Evolutionary conservation across 192 early-diverging fungal species (phyloP), one percentile per base, ranked within the genome.

Genomic region (Kickxella alabastrina): DNA sequence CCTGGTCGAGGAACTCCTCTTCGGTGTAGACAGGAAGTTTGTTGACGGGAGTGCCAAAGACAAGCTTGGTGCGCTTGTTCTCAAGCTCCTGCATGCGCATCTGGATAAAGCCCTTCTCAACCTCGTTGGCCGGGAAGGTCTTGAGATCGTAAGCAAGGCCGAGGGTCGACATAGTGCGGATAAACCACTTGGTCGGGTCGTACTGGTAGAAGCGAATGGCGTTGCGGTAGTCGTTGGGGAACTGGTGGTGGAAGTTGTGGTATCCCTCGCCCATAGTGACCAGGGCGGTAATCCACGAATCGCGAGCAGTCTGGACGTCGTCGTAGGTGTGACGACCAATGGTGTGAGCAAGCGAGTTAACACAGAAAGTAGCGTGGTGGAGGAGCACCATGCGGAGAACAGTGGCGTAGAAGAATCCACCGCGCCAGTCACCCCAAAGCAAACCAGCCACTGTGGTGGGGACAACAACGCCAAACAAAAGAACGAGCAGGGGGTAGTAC

Each of bases 171-270:
- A 67, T 63, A 40, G 65, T 4, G 24, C 61, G 71, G 41, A 91
- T 90, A 21, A 91, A 48, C 89, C 89, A 91, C 72, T 90, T 91
- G 59, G 88, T 88, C 15, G 88, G 88, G 45, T 90, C 87, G 54
- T 87, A 90, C 69, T 90, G 85, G 49, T 80, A 84, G 54, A 81
- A 82, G 36, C 59, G 54, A 60, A 89, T 87, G 23, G 87, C 89
- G 49, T 91, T 91, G 42, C 89, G 83, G 71, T 89, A 91, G 69
- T 91, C 89, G 52, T 84, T 80, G 41, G 89, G 89, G 76, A 90
- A 91, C 70, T 90, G 82, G 65, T 91, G 89, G 59, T 91, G 89
- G 75, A 87, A 87, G 74, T 91, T 91, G 80, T 91, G 89, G 67
- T 90, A 87, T 14, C 87, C 88, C 59, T 91, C 88, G 51, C 88